Percentiles rank a stretch among this genome's conserved stretches.
Conservation (phyloP, 805 yeast genomes). For the Schwanniomyces sp. region DNA sequence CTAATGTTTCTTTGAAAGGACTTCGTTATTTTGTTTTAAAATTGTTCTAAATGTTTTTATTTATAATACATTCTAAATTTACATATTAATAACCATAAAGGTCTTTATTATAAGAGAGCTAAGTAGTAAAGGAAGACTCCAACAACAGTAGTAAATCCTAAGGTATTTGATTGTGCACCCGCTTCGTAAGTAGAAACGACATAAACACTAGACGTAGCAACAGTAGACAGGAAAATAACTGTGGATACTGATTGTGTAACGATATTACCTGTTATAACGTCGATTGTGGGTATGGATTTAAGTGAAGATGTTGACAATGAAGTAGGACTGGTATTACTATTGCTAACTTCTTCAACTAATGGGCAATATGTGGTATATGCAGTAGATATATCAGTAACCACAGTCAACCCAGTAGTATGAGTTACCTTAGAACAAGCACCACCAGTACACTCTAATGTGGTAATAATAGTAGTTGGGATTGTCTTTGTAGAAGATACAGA, state of each 20-base stretch:
- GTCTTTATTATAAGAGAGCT: slow-evolving; percentile 9
- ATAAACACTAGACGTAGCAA: slow-evolving; percentile 12
- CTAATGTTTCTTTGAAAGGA: too few relatives aligned
- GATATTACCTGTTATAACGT: slow-evolving; percentile 44
- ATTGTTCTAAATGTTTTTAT: background rate
- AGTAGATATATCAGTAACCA: slow-evolving; percentile 34
- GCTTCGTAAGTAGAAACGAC: slow-evolving; percentile 27
- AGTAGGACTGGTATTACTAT: background rate
- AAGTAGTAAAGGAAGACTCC: slow-evolving; percentile 21
- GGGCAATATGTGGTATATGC: slow-evolving; percentile 42
- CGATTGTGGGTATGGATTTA: slow-evolving; percentile 19
- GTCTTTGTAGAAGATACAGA: background rate
- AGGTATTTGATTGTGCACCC: slow-evolving; percentile 20
- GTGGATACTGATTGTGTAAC: slow-evolving; percentile 30
- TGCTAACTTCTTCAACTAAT: slow-evolving; percentile 7
- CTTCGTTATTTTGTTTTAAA: background rate
- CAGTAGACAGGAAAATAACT: slow-evolving; percentile 12
- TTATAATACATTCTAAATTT: background rate
- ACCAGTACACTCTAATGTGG: background rate
- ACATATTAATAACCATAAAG: background rate
- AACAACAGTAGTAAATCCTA: slow-evolving; percentile 21
- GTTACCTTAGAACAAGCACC: slow-evolving; percentile 21
- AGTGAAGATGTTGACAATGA: slow-evolving; percentile 11
- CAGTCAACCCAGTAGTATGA: slow-evolving; percentile 35
- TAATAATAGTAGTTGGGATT: background rate